phyloP scores from a whole-genome alignment of 208 protist genomes.

The Phytomonas sp. region DNA sequence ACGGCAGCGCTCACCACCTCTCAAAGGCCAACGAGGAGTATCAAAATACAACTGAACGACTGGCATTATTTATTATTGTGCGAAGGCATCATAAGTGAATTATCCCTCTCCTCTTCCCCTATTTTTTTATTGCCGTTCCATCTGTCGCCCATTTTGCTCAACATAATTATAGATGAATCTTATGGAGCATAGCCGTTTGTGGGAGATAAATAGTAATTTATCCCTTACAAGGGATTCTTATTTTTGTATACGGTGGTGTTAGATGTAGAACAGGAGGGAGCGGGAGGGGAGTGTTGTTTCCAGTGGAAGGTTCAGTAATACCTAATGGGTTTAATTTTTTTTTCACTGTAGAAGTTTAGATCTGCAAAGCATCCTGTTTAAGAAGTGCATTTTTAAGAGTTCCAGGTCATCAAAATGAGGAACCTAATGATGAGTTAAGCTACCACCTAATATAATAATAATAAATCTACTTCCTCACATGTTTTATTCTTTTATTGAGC shows the following conservation, averaged over 20 bases:
- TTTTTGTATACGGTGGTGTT: not conserved
- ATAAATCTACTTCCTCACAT: not conserved
- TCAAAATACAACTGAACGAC: not conserved
- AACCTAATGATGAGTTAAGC: not conserved
- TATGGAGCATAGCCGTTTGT: not conserved
- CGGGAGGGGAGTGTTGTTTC: slow-evolving; percentile 19
- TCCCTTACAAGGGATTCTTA: not conserved
- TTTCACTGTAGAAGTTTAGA: not conserved
- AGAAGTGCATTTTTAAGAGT: not conserved
- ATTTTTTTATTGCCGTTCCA: not conserved
- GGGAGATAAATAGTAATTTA: not conserved
- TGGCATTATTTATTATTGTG: not conserved
- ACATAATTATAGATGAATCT: not conserved
- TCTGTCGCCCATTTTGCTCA: not conserved
- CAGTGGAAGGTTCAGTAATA: slow-evolving; percentile 8
- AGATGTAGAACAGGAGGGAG: slow-evolving; percentile 17
- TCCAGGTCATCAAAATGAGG: not conserved
- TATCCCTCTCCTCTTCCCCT: not conserved
- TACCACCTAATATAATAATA: not conserved
- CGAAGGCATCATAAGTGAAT: too few relatives aligned
- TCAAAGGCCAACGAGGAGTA: not conserved
- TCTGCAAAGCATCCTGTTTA: not conserved
- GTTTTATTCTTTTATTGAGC: not conserved
- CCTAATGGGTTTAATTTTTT: not conserved
- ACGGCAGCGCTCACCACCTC: not conserved